Percentiles rank a stretch among this genome's conserved stretches.
phyloP scores from a whole-genome alignment of 2,329 filamentous ascomycete species.

The Beauveria caledonica region DNA sequence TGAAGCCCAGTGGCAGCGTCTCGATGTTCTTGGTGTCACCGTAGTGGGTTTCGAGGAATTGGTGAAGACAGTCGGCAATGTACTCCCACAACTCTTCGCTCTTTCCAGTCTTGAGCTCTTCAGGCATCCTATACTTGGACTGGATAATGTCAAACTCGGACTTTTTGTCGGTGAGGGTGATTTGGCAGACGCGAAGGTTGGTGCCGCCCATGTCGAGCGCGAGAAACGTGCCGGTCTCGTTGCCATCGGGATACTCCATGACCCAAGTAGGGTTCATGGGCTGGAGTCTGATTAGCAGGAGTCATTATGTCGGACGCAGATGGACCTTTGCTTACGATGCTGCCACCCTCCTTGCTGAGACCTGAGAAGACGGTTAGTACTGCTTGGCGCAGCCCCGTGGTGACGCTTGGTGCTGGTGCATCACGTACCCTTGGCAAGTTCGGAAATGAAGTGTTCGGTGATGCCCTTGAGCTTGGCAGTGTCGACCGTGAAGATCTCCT shows the following conservation, averaged over 20 bases:
- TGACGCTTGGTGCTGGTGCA: neutral
- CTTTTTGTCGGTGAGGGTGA: constrained; percentile 77
- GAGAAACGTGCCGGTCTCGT: constrained; percentile 80
- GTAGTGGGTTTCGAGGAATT: constrained; percentile 84
- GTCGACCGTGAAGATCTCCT: constrained; percentile 75
- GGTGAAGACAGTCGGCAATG: constrained; percentile 83
- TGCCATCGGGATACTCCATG: constrained; percentile 76
- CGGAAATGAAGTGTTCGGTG: constrained; percentile 78
- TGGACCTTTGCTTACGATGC: constrained; percentile 60
- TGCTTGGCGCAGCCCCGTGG: neutral
- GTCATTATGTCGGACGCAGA: neutral
- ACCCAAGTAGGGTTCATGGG: constrained; percentile 99
- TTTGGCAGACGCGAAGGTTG: constrained; percentile 90
- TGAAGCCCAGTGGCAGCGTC: constrained; percentile 78
- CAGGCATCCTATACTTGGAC: constrained; percentile 91
- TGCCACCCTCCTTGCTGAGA: constrained; percentile 78
- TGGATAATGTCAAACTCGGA: constrained; percentile 92
- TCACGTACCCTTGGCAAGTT: constrained; percentile 70
- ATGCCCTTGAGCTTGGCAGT: constrained; percentile 78
- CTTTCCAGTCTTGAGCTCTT: constrained; percentile 79
- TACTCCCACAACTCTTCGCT: constrained; percentile 90
- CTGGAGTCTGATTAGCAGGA: constrained; percentile 35
- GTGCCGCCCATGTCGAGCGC: constrained; percentile 95
- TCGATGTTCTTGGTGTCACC: constrained; percentile 53
- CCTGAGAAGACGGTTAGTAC: constrained; percentile 38